These are phyloP conservation scores for Kwoniella shivajii DNA, from an alignment of 1,284 basidiomycete species.

Conservation along the genomic window DNA sequence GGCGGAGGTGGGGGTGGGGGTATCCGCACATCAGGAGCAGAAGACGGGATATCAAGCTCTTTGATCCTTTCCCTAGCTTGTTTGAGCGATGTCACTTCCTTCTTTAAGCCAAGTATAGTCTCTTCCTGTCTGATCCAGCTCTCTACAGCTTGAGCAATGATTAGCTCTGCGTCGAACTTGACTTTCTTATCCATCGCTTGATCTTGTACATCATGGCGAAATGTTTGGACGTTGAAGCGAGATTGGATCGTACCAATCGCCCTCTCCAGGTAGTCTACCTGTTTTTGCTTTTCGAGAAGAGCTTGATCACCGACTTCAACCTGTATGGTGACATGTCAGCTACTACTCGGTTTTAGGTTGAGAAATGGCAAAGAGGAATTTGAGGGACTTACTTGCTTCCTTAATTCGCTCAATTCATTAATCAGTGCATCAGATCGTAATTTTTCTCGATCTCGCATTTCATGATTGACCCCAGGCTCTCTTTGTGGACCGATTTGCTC, in stretches of 20 bases:
- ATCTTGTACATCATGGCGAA: background rate
- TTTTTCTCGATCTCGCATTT: slow-evolving; percentile 68
- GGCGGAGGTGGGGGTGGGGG: slow-evolving; percentile 17
- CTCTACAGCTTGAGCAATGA: slow-evolving; percentile 71
- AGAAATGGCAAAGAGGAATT: background rate
- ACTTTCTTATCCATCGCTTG: slow-evolving; percentile 34
- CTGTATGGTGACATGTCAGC: slow-evolving; percentile 49
- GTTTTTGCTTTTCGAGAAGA: slow-evolving; percentile 66
- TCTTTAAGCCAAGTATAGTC: slow-evolving; percentile 64
- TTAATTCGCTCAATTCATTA: slow-evolving; percentile 74
- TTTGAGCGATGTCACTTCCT: slow-evolving; percentile 45
- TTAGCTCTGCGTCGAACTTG: slow-evolving; percentile 65
- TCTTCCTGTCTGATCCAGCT: slow-evolving; percentile 70
- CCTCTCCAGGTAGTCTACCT: slow-evolving; percentile 73
- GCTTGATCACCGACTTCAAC: slow-evolving; percentile 61
- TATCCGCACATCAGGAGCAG: background rate
- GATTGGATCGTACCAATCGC: slow-evolving; percentile 82
- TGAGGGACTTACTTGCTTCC: slow-evolving; percentile 61
- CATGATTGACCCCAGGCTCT: slow-evolving; percentile 3
- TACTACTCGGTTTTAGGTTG: slow-evolving; percentile 3
- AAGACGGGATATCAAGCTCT: slow-evolving; percentile 2
- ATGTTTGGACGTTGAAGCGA: slow-evolving; percentile 57
- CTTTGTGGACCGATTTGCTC: slow-evolving; percentile 1
- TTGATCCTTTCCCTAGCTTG: slow-evolving; percentile 6
- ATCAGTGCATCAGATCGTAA: slow-evolving; percentile 71